phyloP scores from a whole-genome alignment of 2,329 filamentous ascomycete genomes.

The Cercospora citrullina region DNA sequence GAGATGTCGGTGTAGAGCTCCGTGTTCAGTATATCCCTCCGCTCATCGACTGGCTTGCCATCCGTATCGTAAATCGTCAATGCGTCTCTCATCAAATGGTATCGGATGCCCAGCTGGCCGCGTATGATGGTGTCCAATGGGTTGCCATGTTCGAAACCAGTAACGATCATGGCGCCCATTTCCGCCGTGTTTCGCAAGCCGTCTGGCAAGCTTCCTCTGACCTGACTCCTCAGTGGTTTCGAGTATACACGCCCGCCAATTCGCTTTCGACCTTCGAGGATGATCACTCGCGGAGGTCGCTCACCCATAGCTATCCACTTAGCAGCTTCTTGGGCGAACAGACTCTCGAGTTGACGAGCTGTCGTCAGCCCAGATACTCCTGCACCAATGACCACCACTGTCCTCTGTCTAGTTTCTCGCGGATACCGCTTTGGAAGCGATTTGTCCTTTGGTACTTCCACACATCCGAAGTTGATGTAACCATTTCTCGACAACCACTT shows the following conservation, averaged over 20 bases:
- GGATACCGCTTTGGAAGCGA: conserved; percentile 36
- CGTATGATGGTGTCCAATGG: conserved; percentile 88
- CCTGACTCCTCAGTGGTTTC: conserved; percentile 64
- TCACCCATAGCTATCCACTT: conserved; percentile 66
- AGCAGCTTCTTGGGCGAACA: conserved; percentile 77
- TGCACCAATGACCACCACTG: conserved; percentile 83
- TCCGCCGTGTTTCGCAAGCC: conserved; percentile 76
- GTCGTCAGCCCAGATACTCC: conserved; percentile 93
- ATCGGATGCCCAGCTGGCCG: conserved; percentile 82
- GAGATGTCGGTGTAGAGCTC: conserved; percentile 93
- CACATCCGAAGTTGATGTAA: conserved; percentile 95
- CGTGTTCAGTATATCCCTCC: conserved; percentile 79
- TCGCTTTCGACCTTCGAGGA: conserved; percentile 83
- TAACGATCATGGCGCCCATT: conserved; percentile 98
- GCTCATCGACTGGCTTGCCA: conserved; percentile 73
- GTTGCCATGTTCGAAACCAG: conserved; percentile 93
- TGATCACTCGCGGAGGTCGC: conserved; percentile 69
- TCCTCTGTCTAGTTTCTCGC: conserved; percentile 60
- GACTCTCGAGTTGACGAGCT: conserved; percentile 83
- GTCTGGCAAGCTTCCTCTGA: conserved; percentile 53
- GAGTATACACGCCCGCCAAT: conserved; percentile 95
- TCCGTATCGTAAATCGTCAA: conserved; percentile 88
- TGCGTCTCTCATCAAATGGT: conserved; percentile 74
- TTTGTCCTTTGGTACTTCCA: conserved; percentile 60
- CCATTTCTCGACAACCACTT: conserved; percentile 89